A percentile compares a stretch with the other conserved stretches of the same genome.
These are phyloP conservation scores for Jimgerdemannia lactiflua DNA, from an alignment of 192 early-diverging fungal species.

Conservation along the genomic window DNA sequence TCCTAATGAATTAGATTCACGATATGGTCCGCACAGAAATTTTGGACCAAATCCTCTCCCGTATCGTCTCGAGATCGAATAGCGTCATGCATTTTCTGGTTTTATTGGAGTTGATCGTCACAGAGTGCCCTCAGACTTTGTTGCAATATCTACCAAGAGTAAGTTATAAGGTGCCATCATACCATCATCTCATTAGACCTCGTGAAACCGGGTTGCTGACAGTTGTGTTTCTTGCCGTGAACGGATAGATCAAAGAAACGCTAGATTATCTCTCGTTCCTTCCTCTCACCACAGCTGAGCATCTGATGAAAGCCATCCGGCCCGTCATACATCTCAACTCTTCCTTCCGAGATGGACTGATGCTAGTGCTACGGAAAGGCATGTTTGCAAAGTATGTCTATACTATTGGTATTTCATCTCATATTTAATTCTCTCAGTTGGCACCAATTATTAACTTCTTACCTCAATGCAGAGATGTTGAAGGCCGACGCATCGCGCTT, in stretches of 20 bases:
- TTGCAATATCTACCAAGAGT: constrained; percentile 29
- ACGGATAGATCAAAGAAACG: constrained; percentile 52
- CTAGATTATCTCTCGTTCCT: constrained; percentile 65
- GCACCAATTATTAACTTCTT: not conserved
- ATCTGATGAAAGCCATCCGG: constrained; percentile 50
- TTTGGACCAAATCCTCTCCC: constrained; percentile 63
- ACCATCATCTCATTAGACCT: not conserved
- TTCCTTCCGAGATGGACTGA: constrained; percentile 57
- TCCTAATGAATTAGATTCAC: constrained; percentile 35
- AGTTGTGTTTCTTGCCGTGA: not conserved
- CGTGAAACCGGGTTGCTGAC: not conserved
- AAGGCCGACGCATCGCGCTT: constrained; percentile 61
- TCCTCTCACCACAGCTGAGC: constrained; percentile 44
- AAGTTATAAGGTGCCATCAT: not conserved
- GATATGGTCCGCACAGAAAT: constrained; percentile 65
- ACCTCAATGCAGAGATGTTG: constrained; percentile 34
- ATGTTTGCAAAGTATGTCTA: constrained; percentile 57
- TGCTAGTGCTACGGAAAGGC: constrained; percentile 67
- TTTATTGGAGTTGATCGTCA: constrained; percentile 43
- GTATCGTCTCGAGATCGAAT: constrained; percentile 46
- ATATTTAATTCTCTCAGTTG: not conserved
- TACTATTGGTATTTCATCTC: not conserved
- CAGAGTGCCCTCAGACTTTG: constrained; percentile 34
- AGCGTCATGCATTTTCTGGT: constrained; percentile 42
- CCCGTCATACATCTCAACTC: constrained; percentile 50